Base-by-base conservation (phyloP, 176 grass and related monocot species). In the Eragrostis nindensis region DNA sequence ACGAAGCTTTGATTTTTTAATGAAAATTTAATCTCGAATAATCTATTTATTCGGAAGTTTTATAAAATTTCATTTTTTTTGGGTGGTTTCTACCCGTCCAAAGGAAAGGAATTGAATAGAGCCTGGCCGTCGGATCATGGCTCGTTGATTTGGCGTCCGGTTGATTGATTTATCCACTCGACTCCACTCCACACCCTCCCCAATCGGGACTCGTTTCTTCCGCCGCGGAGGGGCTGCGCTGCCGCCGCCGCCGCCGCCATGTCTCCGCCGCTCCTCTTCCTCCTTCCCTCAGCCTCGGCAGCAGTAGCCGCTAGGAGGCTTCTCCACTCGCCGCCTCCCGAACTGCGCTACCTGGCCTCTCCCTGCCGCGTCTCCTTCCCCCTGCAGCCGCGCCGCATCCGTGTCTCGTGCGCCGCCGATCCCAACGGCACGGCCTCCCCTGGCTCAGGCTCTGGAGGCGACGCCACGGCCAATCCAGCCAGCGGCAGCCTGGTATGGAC, bases 401-500 rank as follows among this genome's bases (percentile, higher is more conserved):
- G 55, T 68, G 67, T 62, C 46, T 45, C 47, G 24, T 60, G 79
- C 47, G 68, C 80, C 47, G 74, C 49, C 47, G 73, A 71, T 18
- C 61, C 80, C 60, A 79, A 86, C 74, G 84, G 74, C 27, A 38
- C 70, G 3, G 62, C 89, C 54, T 61, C 83, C 54, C 41, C 81
- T 41, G 77, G 69, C 46, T 69, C 77, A 19, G 68, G 59, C 45
- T 68, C 50, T 22, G 62, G 52, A 55, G 64, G 48, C 32, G 77
- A 80, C 15, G 77, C 63, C 46, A 65, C 76, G 21, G 38, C 60
- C 42, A 89, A 80, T 64, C 52, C 52, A 17, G 15, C 62, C 30
- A 89, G 63, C 77, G 68, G 27, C 49, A 80, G 52, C 44, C 70
- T 86, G 70, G 84, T 86, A 75, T 29, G 9, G 12, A 21, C 24